Base-by-base conservation (phyloP, 768 basidiomycete genomes). In the Porpolomopsis calyptriformis region DNA sequence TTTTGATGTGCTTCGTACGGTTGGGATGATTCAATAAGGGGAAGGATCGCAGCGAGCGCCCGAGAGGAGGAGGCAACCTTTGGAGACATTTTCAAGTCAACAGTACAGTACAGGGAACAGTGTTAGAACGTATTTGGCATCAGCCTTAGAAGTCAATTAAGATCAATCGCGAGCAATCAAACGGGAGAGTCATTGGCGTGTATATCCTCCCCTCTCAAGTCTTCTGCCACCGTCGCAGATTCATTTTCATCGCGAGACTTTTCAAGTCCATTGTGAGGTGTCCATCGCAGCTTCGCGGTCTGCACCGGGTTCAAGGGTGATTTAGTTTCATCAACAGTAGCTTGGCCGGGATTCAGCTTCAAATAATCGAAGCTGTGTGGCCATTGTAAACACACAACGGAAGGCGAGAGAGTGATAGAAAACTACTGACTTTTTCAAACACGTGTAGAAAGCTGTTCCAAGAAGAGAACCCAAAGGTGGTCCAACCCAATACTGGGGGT, bases 1-100 rank as follows among this genome's bases (percentile, higher is more conserved):
- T 97, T 97, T 63, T 97, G 93, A 56, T 97, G 94, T 0, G 93
- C 93, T 50, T 92, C 89, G 62, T 96, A 96, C 27, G 91, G 88
- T 31, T 44, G 43, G 8, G 82, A 77, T 8, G 71, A 69, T 4
- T 73, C 62, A 42, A 92, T 82, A 40, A 82, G 74, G 9, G 79
- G 88, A 48, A 84, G 67, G 53, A 85, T 88, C 8, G 84, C 85
- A 50, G 76, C 77, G 10, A 90, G 68, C 38, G 87, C 87, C 49
- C 76, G 72, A 24, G 79, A 64, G 26, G 81, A 80, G 8, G 48
- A 33, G 7, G 43, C 18, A 14, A 31, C 14, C 29, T 31, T 31
- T 14, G 29, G 29, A 7, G 29, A 31, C 29, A 31, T 31, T 31
- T 14, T 31, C n/a, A n/a, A n/a, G n/a, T n/a, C n/a, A n/a, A n/a